These are phyloP conservation scores for Solanum dulcamara DNA, from an alignment of 257 asterid genomes.

Conservation along the genomic window DNA sequence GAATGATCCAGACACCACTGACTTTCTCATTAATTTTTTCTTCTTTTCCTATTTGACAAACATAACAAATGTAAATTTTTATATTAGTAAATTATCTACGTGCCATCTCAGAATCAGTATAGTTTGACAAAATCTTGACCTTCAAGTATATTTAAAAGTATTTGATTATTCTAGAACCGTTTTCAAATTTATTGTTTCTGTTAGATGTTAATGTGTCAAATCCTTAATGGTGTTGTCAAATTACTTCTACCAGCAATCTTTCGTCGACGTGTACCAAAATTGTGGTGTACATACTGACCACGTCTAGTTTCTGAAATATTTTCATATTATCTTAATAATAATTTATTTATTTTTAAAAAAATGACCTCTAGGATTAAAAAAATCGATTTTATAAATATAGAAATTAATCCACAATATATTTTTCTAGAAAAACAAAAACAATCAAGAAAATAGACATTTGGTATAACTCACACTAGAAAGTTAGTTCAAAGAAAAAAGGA, in stretches of 20 bases:
- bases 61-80: background rate
- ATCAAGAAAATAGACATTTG: background rate
- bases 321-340: background rate
- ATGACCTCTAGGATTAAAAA: background rate
- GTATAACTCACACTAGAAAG: background rate
- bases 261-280: background rate
- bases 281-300: background rate
- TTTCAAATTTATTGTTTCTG: background rate
- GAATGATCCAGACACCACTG: background rate
- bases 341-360: background rate
- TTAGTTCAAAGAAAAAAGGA: background rate
- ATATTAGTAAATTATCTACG: background rate
- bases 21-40: background rate
- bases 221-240: background rate
- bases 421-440: background rate
- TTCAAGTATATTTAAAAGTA: background rate
- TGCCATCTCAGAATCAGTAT: background rate
- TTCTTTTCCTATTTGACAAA: background rate
- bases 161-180: background rate
- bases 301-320: background rate
- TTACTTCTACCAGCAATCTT: background rate
- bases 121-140: constrained; percentile 1
- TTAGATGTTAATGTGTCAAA: background rate
- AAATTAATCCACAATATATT: background rate
- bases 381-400: background rate